Evolutionary conservation across 78 protist genomes (phyloP), one percentile per base, ranked within the genome.

Genomic region (Protostelium mycophagum): DNA sequence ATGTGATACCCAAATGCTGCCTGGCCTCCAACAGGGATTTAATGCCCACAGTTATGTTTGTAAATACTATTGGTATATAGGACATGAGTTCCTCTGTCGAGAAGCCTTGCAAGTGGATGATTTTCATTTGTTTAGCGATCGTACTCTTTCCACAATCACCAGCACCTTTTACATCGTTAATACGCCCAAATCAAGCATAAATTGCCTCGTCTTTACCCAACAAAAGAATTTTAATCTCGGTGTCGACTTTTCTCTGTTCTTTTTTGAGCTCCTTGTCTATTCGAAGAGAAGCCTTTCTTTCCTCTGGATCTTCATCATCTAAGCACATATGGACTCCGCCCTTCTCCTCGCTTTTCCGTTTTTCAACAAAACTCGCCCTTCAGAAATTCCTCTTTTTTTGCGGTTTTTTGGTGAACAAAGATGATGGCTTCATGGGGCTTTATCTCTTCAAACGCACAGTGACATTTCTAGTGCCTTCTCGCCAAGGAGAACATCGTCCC

Each of bases 111-210:
- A 89, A 90, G 86, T 93, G 95, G 34, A 93, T 37, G 35, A 93
- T 93, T 38, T 88, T 93, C 25, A 93, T 85, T 85, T 93, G 95
- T 63, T 93, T 93, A 36, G 89, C 88, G 39, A 93, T 93, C 0
- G 95, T 93, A 23, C 90, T 85, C 95, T 98, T 98, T 36, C 99
- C 99, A 1, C 94, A 90, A 87, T 96, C 98, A 83, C 99, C 99
- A 25, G 99, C 96, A 29, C 98, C 98, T 51, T 51, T 51, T 51
- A 25, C 73, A 5, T 25, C 16, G 31, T 51, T 16, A 5, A 51
- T 51, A 51, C 5, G 5, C 73, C 73, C 16, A 25, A 5, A 51
- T 51, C 73, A 25, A 5, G 73, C 73, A 16, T 25, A 16, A 51
- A 25, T 51, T n/a, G n/a, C n/a, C 73, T 51, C 5, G 16, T 51